Base-by-base conservation (phyloP, 179 eudicot genomes). In the Patellifolia procumbens region DNA sequence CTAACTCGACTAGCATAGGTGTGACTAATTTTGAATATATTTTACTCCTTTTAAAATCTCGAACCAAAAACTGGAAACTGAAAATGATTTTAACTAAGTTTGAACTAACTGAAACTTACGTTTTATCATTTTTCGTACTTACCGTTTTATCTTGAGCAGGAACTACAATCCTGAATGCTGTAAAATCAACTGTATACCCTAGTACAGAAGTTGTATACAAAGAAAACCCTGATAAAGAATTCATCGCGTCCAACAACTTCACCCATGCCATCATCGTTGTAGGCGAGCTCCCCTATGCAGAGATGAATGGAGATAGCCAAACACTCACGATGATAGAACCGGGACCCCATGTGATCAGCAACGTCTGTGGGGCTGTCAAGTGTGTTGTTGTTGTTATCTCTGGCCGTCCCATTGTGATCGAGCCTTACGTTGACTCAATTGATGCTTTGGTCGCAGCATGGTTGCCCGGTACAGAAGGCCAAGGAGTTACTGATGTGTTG, bases 401-500 rank as follows among this genome's bases (percentile, higher is more conserved):
- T 16, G 94, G 94, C 39, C 88, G 97, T 0, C 94, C 97, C 1
- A 74, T 92, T 4, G 92, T 90, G 62, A 82, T 92, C 29, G 86
- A 87, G 71, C 97, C 97, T 8, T 84, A 85, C 71, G 56, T 92
- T 22, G 67, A 68, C 24, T 63, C 72, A 1, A 90, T 86, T 0
- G 91, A 88, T 43, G 91, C 97, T 45, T 84, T 88, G 6, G 89
- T 90, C 5, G 94, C 94, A 34, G 97, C 97, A 34, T 92, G 94
- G 94, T 88, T 92, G 61, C 97, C 97, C 12, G 97, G 97, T n/a
- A 76, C 86, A 13, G 92, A 92, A 83, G 97, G 90, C 43, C 87
- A 87, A 76, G 94, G 94, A 22, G 83, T 90, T 11, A 83, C 94
- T 52, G 94, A 92, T 79, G 85, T 89, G 72, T 37, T 92, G 42